A percentile compares a stretch with the other conserved stretches of the same genome.
Evolutionary conservation across 371 early-diverging fungal genomes (phyloP).

Genomic region (Mucor sp.): DNA sequence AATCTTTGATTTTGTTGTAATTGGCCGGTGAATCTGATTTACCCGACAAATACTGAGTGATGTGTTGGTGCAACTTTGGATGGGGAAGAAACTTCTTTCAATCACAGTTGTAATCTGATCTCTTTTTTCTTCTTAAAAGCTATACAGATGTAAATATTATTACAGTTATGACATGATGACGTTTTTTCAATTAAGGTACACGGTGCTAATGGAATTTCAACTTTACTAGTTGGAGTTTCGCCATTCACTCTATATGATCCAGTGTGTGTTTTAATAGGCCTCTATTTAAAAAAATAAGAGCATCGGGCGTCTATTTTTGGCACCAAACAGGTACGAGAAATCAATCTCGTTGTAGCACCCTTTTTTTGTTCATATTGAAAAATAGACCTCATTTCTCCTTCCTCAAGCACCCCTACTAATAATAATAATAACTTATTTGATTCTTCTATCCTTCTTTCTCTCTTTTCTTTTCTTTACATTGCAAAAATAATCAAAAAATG

Average conservation of each 20-base stretch:
- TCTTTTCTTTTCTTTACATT: constrained; percentile 15
- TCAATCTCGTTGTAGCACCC: constrained; percentile 25
- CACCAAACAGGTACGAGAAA: constrained; percentile 10
- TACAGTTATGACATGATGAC: not conserved
- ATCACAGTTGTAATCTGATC: not conserved
- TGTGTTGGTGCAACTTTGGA: not conserved
- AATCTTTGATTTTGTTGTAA: not conserved
- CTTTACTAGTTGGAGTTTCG: not conserved
- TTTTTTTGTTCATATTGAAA: constrained; percentile 30
- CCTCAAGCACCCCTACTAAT: constrained; percentile 4
- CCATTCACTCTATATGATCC: not conserved
- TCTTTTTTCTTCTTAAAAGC: not conserved
- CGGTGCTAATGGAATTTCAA: not conserved
- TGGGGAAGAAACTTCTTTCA: not conserved
- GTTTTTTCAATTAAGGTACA: not conserved
- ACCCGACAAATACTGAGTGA: not conserved
- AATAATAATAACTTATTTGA: not conserved
- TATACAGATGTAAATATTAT: not conserved
- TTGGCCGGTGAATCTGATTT: constrained; percentile 4
- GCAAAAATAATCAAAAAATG: constrained; percentile 11
- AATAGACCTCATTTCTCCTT: constrained; percentile 11
- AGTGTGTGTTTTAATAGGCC: not conserved
- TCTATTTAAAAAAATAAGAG: not conserved
- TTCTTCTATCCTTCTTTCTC: constrained; percentile 2
- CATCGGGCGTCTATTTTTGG: constrained; percentile 6